phyloP scores from a whole-genome alignment of 306 rosid genomes.

The Delonix regia region DNA sequence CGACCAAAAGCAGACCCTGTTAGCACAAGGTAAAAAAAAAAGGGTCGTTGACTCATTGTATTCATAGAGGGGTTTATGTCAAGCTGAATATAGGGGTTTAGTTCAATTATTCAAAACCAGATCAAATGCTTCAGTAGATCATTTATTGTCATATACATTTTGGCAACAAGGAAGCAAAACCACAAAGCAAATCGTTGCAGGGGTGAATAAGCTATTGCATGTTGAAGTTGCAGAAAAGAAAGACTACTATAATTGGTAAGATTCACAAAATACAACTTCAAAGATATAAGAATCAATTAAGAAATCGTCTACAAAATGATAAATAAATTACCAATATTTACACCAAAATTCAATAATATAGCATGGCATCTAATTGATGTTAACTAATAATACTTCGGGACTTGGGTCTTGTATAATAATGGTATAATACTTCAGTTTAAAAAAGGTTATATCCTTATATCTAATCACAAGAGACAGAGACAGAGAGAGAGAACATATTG shows the following conservation, averaged over 20 bases:
- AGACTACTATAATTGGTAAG: background rate
- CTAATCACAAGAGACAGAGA: background rate
- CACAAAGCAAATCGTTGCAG: background rate
- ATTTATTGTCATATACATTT: background rate
- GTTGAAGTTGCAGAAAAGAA: background rate
- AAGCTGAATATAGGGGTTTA: conserved; percentile 19
- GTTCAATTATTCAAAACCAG: conserved; percentile 20
- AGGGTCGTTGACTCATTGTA: conserved; percentile 1
- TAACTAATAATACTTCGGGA: background rate
- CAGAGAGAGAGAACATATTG: background rate
- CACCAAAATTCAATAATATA: conserved; percentile 23
- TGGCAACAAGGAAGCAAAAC: conserved; percentile 9
- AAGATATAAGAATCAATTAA: background rate
- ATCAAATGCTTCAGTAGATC: background rate
- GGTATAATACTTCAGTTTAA: conserved; percentile 10
- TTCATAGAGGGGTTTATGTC: background rate
- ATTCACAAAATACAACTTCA: background rate
- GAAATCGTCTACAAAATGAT: background rate
- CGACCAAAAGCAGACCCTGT: conserved; percentile 45
- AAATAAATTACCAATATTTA: conserved; percentile 17
- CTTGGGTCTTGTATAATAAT: conserved; percentile 5
- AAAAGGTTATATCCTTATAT: conserved; percentile 1
- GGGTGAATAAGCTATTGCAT: background rate
- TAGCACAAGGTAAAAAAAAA: conserved; percentile 31
- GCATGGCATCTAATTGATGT: conserved; percentile 27